These are phyloP conservation scores for Stemphylium beticola DNA, from an alignment of 2,329 filamentous ascomycete genomes.

Conservation along the genomic window DNA sequence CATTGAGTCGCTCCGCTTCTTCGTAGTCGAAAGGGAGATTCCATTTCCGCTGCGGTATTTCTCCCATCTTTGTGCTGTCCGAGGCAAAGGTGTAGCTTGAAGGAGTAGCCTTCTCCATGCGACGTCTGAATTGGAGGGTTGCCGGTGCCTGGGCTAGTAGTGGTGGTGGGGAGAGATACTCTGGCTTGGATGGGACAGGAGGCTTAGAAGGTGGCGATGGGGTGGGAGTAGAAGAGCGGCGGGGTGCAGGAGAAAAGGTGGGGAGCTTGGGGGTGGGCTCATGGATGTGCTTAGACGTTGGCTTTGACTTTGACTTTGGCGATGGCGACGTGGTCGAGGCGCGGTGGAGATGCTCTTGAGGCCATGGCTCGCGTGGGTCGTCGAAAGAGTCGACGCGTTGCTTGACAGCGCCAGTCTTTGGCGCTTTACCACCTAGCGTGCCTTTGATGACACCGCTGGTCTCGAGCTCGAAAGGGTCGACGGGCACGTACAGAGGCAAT, in stretches of 20 bases:
- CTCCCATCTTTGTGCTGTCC: slow-evolving; percentile 56
- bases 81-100: slow-evolving; percentile 54
- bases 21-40: slow-evolving; percentile 52
- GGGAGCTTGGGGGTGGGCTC: slow-evolving; percentile 23
- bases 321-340: slow-evolving; percentile 10
- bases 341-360: slow-evolving; percentile 19
- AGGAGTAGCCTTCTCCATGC: slow-evolving; percentile 45
- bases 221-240: slow-evolving; percentile 9
- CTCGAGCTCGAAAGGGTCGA: slow-evolving; percentile 31
- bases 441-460: slow-evolving; percentile 15
- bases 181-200: slow-evolving; percentile 8
- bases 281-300: slow-evolving; percentile 16
- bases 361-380: slow-evolving; percentile 31
- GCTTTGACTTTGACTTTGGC: slow-evolving; percentile 4
- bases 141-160: slow-evolving; percentile 8
- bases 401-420: slow-evolving; percentile 17
- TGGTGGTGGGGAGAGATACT: slow-evolving; percentile 12
- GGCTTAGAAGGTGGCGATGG: slow-evolving; percentile 10
- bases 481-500: slow-evolving; percentile 24
- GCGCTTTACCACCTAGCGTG: slow-evolving; percentile 13
- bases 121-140: slow-evolving; percentile 26
- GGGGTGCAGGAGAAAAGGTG: slow-evolving; percentile 20
- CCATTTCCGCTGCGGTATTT: slow-evolving; percentile 56
- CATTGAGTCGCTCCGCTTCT: slow-evolving; percentile 51
- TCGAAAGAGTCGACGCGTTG: slow-evolving; percentile 33